These are phyloP conservation scores for Lactifluus hygrophoroides DNA, from an alignment of 768 basidiomycete genomes.

Conservation along the genomic window DNA sequence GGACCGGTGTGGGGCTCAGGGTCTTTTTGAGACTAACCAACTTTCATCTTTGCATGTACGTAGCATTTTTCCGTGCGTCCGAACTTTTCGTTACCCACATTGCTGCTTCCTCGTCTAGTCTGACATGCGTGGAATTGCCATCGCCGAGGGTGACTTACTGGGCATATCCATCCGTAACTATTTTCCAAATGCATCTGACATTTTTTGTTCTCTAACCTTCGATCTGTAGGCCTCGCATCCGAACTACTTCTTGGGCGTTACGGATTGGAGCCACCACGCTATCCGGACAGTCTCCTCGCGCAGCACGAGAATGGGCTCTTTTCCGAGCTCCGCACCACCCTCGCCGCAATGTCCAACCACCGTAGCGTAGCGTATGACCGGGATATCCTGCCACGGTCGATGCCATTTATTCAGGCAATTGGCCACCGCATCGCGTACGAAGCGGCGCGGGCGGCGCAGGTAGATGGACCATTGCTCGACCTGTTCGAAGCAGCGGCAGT, in stretches of 20 bases:
- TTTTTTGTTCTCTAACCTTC: neutral
- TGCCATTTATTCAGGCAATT: constrained; percentile 47
- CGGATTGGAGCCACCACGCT: constrained; percentile 37
- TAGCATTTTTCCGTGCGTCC: constrained; percentile 1
- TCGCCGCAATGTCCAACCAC: constrained; percentile 25
- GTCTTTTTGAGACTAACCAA: constrained; percentile 55
- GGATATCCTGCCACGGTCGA: constrained; percentile 48
- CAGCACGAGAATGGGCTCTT: constrained; percentile 36
- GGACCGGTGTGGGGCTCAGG: constrained; percentile 60
- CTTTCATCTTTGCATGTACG: constrained; percentile 47
- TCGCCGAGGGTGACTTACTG: constrained; percentile 43
- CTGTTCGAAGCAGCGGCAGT: constrained; percentile 48
- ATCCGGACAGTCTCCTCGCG: constrained; percentile 43
- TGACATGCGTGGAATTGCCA: constrained; percentile 30
- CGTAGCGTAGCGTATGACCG: constrained; percentile 45
- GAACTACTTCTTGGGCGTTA: constrained; percentile 52
- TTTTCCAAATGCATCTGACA: constrained; percentile 7
- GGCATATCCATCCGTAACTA: constrained; percentile 38
- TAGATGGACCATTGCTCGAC: constrained; percentile 44
- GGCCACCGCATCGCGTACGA: constrained; percentile 56
- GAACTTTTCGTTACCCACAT: constrained; percentile 26
- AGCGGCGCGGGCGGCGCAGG: constrained; percentile 36
- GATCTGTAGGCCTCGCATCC: constrained; percentile 39
- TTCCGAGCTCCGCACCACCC: constrained; percentile 22
- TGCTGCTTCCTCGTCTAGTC: constrained; percentile 1